Conservation (phyloP, 164 flowering plant genomes). For the Macadamia tetraphylla region DNA sequence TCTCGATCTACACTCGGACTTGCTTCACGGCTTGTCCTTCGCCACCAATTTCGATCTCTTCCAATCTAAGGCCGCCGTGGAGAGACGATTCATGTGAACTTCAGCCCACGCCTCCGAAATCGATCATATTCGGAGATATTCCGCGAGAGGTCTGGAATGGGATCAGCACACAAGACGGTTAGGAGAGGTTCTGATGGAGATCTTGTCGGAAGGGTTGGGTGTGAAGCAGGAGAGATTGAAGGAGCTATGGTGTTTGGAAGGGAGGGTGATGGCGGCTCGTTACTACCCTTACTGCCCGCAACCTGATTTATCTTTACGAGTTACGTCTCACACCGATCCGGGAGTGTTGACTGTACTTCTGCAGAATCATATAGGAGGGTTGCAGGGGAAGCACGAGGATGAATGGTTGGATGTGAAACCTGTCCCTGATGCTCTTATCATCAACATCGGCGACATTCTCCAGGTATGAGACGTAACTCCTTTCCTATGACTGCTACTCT, state of each 20-base stretch:
- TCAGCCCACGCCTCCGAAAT: neutral
- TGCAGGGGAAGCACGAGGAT: neutral
- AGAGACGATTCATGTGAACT: neutral
- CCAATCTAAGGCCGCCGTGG: too few relatives aligned
- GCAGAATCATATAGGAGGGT: neutral
- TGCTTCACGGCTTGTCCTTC: too few relatives aligned
- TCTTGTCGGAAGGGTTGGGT: too few relatives aligned
- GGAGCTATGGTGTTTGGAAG: too few relatives aligned
- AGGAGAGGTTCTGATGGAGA: too few relatives aligned
- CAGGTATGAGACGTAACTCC: too few relatives aligned
- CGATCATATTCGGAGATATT: neutral
- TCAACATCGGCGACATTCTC: too few relatives aligned
- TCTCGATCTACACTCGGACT: too few relatives aligned
- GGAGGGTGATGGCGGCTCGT: neutral
- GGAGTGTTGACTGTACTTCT: neutral
- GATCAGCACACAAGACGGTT: neutral
- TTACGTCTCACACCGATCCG: neutral
- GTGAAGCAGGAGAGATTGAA: too few relatives aligned
- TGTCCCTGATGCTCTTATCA: neutral
- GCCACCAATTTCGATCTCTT: too few relatives aligned
- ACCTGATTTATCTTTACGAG: neutral
- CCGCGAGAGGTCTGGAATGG: neutral
- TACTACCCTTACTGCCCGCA: slow-evolving; percentile 2
- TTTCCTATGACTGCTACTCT: too few relatives aligned
- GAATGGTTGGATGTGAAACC: neutral